A percentile compares a stretch with the other conserved stretches of the same genome.
Evolutionary conservation across 768 basidiomycete species (phyloP).

Genomic region (Suillus subluteus): DNA sequence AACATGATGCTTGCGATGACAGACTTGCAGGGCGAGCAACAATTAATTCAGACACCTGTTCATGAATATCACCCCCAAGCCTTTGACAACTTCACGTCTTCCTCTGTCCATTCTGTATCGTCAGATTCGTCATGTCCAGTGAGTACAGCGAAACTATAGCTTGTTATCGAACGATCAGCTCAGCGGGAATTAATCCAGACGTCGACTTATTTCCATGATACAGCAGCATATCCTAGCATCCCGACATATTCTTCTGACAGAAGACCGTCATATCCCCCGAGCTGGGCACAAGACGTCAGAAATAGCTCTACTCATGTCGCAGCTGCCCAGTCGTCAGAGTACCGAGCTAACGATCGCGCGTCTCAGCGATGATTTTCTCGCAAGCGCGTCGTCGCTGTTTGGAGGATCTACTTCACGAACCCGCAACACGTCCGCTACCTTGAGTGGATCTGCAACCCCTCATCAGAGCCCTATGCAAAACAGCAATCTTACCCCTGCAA

Average conservation of each 20-base stretch:
- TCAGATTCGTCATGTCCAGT: constrained; percentile 14
- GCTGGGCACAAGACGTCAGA: constrained; percentile 28
- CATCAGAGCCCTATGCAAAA: constrained; percentile 21
- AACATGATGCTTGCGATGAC: constrained; percentile 32
- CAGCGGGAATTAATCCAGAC: neutral
- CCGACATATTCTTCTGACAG: constrained; percentile 22
- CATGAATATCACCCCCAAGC: constrained; percentile 21
- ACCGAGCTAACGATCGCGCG: constrained; percentile 36
- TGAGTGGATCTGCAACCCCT: constrained; percentile 22
- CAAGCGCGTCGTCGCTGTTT: constrained; percentile 36
- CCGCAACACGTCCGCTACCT: constrained; percentile 22
- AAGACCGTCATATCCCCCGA: constrained; percentile 24
- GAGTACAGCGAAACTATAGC: constrained; percentile 12
- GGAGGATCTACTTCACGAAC: constrained; percentile 25
- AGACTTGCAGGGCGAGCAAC: constrained; percentile 29
- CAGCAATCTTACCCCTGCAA: constrained; percentile 28
- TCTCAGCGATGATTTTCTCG: constrained; percentile 36
- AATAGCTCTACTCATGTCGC: constrained; percentile 17
- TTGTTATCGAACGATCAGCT: neutral
- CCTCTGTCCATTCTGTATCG: constrained; percentile 18
- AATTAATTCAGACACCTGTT: constrained; percentile 28
- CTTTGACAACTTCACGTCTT: constrained; percentile 18
- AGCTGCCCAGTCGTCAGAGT: constrained; percentile 29
- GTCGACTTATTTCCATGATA: constrained; percentile 11
- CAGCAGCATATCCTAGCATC: constrained; percentile 16